A percentile compares a stretch with the other conserved stretches of the same genome.
Conservation (phyloP, 2,329 filamentous ascomycete genomes). For the Penicillium hordei region DNA sequence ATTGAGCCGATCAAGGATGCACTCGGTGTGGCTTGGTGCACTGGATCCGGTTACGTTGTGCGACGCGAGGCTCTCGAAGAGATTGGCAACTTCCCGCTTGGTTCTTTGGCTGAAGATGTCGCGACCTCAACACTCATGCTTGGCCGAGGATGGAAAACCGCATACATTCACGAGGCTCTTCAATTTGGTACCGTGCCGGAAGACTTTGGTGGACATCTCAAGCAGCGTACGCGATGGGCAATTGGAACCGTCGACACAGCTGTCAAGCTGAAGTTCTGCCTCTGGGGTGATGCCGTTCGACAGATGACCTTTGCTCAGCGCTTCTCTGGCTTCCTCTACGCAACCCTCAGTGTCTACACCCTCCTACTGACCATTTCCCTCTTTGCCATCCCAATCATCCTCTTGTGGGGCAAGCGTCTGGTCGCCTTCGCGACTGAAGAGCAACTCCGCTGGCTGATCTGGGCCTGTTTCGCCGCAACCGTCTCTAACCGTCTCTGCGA, state of each 20-base stretch:
- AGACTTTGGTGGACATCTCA: conserved; percentile 37
- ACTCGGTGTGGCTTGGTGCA: conserved; percentile 59
- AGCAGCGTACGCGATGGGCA: conserved; percentile 42
- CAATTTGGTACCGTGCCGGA: conserved; percentile 56
- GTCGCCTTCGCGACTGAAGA: conserved; percentile 55
- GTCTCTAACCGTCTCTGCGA: conserved; percentile 57
- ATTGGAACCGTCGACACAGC: conserved; percentile 57
- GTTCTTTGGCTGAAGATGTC: conserved; percentile 61
- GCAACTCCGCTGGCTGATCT: conserved; percentile 61
- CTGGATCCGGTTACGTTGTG: conserved; percentile 62
- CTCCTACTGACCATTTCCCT: conserved; percentile 56
- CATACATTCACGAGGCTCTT: conserved; percentile 59
- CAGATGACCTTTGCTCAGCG: conserved; percentile 59
- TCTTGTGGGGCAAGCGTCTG: conserved; percentile 57
- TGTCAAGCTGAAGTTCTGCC: conserved; percentile 60
- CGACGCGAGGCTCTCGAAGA: conserved; percentile 60
- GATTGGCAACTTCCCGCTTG: conserved; percentile 62
- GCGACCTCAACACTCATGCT: conserved; percentile 60
- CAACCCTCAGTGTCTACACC: conserved; percentile 57
- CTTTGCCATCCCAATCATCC: conserved; percentile 60
- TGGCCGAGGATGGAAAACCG: conserved; percentile 62
- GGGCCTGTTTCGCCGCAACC: conserved; percentile 54
- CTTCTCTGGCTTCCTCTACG: conserved; percentile 60
- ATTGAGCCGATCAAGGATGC: conserved; percentile 50
- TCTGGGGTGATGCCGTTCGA: conserved; percentile 55